Base-by-base conservation (phyloP, 2,329 filamentous ascomycete genomes). In the Colletotrichum noveboracense region DNA sequence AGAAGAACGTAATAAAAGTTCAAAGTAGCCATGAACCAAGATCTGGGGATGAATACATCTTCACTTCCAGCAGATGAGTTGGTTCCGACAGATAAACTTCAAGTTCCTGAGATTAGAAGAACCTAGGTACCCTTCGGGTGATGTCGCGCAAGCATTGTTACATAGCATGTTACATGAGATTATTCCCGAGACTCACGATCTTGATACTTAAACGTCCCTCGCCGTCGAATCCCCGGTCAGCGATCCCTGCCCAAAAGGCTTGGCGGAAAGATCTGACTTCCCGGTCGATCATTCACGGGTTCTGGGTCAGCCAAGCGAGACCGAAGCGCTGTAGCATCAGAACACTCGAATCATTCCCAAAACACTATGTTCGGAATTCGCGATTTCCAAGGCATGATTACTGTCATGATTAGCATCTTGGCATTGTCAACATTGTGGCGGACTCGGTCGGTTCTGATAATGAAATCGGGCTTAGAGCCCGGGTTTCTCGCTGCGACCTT, bases 401-500 rank as follows among this genome's bases (percentile, higher is more conserved):
- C 28, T 62, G 26, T 28, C 2, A 10, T 58, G 13, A 30, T 58
- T 26, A 18, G 26, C 24, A 58, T 36, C 58, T 61, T 64, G 60
- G 60, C 30, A 34, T 16, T n/a, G 60, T 34, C 30, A 38, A 58
- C 14, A 7, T 30, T 30, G 30, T 24, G 32, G 60, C 7, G 60
- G 32, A 7, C 34, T 64, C 32, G 16, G 32, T 24, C 32, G 60
- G 28, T 32, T 36, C 28, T 36, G 30, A 34, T 32, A 36, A 36
- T 36, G n/a, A 64, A 61, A 66, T 72, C 26, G 43, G 73, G 69
- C n/a, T 48, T 67, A 75, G 55, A 58, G n/a, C 58, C 30, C 62
- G 36, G 3, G 6, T 24, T 9, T 8, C 38, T 26, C 38, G n/a
- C 24, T 75, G 26, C 73, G 62, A 75, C 73, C 69, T 75, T 75